Evolutionary conservation across 78 protist genomes (phyloP), one percentile per base, ranked within the genome.

Genomic region (Protostelium mycophagum): DNA sequence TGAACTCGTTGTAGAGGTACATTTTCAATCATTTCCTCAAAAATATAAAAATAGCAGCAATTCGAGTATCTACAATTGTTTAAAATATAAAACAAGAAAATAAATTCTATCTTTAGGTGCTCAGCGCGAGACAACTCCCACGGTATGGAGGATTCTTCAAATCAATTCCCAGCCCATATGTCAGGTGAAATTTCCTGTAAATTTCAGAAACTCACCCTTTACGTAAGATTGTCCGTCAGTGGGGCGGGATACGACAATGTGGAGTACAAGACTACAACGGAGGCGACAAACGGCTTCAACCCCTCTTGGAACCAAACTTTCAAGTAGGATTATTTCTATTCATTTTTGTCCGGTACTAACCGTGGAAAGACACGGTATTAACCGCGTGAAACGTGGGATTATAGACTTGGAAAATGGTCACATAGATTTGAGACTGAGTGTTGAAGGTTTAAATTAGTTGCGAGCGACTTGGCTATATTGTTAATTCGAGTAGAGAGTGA

Each of bases 261-360:
- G n/a, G 38, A 83, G 63, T 86, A 63, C 10, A 90, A 87, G 51
- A 93, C 95, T 23, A 16, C 34, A 1, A 35, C 0, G 83, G 1
- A 28, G 51, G 36, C 89, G 36, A 88, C 87, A 63, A 93, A 93
- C 91, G 95, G 95, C 38, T 90, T 93, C 89, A 93, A 90, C 87
- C 95, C 95, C 63, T 73, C 88, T 84, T 93, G 95, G 95, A 91
- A 90, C 16, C 16, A 5, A 16, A 51, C 73, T 51, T 51, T 51
- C 73, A 5, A 51, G 73, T 51, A 16, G n/a, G n/a, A n/a, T n/a
- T n/a, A n/a, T n/a, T n/a, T n/a, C n/a, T n/a, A n/a, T n/a, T n/a
- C n/a, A n/a, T n/a, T n/a, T n/a, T n/a, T n/a, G n/a, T n/a, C n/a
- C n/a, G n/a, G n/a, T n/a, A n/a, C n/a, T n/a, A n/a, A n/a, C n/a